A percentile compares a stretch with the other conserved stretches of the same genome.
phyloP scores from a whole-genome alignment of 805 yeast genomes.

The Spathaspora boniae region DNA sequence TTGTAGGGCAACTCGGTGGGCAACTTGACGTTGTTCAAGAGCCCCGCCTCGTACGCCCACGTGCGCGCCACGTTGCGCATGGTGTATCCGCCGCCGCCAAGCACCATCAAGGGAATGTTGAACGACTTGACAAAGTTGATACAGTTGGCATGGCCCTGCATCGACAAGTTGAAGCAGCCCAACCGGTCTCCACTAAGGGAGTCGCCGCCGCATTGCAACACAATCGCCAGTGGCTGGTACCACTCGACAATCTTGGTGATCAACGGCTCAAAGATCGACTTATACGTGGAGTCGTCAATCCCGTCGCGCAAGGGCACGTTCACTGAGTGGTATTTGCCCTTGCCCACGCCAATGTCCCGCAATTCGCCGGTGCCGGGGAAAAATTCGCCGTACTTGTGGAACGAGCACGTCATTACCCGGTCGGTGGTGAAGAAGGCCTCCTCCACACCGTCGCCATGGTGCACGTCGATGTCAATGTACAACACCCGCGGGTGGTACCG shows the following conservation, averaged over 20 bases:
- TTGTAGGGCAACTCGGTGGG: slow-evolving; percentile 85
- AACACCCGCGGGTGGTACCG: slow-evolving; percentile 89
- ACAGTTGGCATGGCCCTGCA: slow-evolving; percentile 95
- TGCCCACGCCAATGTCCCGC: slow-evolving; percentile 86
- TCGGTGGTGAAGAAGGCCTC: slow-evolving; percentile 96
- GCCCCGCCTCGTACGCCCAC: slow-evolving; percentile 92
- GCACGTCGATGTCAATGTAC: slow-evolving; percentile 92
- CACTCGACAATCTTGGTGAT: slow-evolving; percentile 72
- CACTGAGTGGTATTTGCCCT: slow-evolving; percentile 83
- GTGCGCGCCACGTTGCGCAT: slow-evolving; percentile 94
- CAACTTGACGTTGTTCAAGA: slow-evolving; percentile 73
- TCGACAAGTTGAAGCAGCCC: slow-evolving; percentile 92
- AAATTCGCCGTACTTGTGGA: slow-evolving; percentile 94
- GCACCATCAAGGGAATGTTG: slow-evolving; percentile 84
- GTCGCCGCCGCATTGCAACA: slow-evolving; percentile 98
- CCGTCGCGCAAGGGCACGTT: slow-evolving; percentile 96
- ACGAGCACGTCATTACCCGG: slow-evolving; percentile 93
- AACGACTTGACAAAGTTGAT: slow-evolving; percentile 82
- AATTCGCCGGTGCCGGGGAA: slow-evolving; percentile 97
- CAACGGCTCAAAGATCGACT: slow-evolving; percentile 85
- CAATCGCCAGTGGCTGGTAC: slow-evolving; percentile 95
- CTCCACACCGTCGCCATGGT: slow-evolving; percentile 98
- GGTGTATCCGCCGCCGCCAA: slow-evolving; percentile 99
- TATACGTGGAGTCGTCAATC: slow-evolving; percentile 85
- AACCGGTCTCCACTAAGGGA: slow-evolving; percentile 92